Evolutionary conservation across 495 filamentous ascomycete species (phyloP).

Genomic region (Terfezia claveryi): DNA sequence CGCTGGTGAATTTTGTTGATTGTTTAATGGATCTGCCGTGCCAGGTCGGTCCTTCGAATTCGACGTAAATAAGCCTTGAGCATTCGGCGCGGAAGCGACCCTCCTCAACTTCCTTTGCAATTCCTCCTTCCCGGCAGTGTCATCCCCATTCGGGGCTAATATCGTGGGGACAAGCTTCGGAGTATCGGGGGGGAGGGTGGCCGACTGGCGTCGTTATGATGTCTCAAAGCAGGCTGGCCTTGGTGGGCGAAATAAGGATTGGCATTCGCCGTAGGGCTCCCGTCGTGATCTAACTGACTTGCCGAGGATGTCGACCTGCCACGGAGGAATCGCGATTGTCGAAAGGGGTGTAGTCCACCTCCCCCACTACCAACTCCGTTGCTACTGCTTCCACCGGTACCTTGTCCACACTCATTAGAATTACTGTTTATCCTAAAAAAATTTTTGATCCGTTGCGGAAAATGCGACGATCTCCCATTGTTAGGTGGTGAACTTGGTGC

Average conservation of each 20-base stretch:
- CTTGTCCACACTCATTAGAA: constrained; percentile 27
- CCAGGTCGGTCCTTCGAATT: constrained; percentile 29
- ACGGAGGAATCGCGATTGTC: constrained; percentile 28
- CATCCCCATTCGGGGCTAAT: constrained; percentile 33
- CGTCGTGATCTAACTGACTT: constrained; percentile 72
- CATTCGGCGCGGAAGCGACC: constrained; percentile 91
- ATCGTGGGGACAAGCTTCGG: constrained; percentile 27
- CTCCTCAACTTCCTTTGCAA: constrained; percentile 74
- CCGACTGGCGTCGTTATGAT: constrained; percentile 87
- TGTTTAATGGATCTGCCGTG: constrained; percentile 1
- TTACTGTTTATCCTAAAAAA: constrained; percentile 88
- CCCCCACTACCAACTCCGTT: constrained; percentile 5
- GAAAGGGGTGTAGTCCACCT: constrained; percentile 25
- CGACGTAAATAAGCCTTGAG: constrained; percentile 69
- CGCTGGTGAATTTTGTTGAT: background rate
- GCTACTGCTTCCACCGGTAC: constrained; percentile 15
- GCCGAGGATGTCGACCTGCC: constrained; percentile 65
- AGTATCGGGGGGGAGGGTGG: constrained; percentile 88
- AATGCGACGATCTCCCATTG: constrained; percentile 29
- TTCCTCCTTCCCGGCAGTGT: constrained; percentile 74
- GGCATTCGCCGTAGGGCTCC: constrained; percentile 82
- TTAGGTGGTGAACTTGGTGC: constrained; percentile 8
- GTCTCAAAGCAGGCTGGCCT: constrained; percentile 72
- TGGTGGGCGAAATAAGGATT: constrained; percentile 97
- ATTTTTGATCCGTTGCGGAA: constrained; percentile 79